Evolutionary conservation across 148 eudicot species (phyloP).

Genomic region (Bassia scoparia): DNA sequence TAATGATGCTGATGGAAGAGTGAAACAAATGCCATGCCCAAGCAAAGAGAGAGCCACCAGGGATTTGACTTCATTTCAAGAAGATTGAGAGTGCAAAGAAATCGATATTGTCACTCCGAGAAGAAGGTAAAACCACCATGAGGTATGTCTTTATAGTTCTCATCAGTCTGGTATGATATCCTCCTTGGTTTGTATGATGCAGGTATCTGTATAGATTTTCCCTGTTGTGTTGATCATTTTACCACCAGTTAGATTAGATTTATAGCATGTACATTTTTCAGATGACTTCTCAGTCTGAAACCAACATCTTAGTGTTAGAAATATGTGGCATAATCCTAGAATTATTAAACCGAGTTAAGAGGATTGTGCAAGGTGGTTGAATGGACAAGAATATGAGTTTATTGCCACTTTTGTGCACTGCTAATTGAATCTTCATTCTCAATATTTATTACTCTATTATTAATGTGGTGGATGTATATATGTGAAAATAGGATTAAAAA

Average conservation of each 20-base stretch:
- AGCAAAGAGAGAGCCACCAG: constrained; percentile 97
- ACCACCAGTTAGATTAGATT: constrained; percentile 2
- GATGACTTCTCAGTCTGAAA: background rate
- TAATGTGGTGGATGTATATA: too few relatives aligned
- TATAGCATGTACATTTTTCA: background rate
- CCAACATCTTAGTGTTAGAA: too few relatives aligned
- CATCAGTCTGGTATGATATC: constrained; percentile 90
- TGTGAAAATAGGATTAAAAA: background rate
- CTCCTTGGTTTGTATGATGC: constrained; percentile 77
- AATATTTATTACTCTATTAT: too few relatives aligned
- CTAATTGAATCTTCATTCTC: background rate
- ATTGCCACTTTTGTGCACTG: too few relatives aligned
- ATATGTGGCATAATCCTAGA: too few relatives aligned
- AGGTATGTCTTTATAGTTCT: constrained; percentile 86
- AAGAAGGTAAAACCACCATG: constrained; percentile 82
- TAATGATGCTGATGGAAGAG: constrained; percentile 94
- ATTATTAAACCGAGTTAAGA: too few relatives aligned
- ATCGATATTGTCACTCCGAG: constrained; percentile 51
- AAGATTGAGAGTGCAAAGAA: constrained; percentile 64
- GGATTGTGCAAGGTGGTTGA: background rate
- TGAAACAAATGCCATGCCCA: constrained; percentile 77
- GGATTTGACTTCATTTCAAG: constrained; percentile 77
- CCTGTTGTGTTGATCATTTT: constrained; percentile 39
- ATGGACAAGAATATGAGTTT: background rate
- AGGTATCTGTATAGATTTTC: constrained; percentile 65